Percentiles rank a stretch among this genome's conserved stretches.
Evolutionary conservation across 2,329 filamentous ascomycete species (phyloP).

Genomic region (Hypoxylon sp.): DNA sequence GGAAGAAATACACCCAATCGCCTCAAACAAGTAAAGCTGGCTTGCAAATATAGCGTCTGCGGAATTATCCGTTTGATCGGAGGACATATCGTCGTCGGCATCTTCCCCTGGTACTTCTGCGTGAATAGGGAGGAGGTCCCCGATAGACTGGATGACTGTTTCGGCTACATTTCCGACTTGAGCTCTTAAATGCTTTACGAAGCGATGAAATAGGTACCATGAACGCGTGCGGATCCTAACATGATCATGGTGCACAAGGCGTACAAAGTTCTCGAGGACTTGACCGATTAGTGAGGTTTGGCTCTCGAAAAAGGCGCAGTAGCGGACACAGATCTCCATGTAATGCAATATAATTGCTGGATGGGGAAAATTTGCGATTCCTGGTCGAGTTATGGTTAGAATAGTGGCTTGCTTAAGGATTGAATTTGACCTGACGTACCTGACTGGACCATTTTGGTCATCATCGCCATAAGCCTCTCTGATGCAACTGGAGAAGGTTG

Average conservation of each 20-base stretch:
- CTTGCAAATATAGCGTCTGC: slow-evolving; percentile 92
- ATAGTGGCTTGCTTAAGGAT: slow-evolving; percentile 20
- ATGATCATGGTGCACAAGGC: slow-evolving; percentile 88
- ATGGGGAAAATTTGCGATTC: slow-evolving; percentile 87
- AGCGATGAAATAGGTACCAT: slow-evolving; percentile 96
- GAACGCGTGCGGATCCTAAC: slow-evolving; percentile 89
- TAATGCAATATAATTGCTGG: slow-evolving; percentile 95
- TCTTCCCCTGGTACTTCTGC: slow-evolving; percentile 86
- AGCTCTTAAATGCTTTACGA: slow-evolving; percentile 87
- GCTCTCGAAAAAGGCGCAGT: slow-evolving; percentile 91
- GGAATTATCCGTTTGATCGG: slow-evolving; percentile 89
- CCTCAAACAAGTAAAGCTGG: slow-evolving; percentile 94
- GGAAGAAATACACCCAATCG: slow-evolving; percentile 92
- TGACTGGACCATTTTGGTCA: slow-evolving; percentile 94
- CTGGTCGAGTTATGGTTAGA: slow-evolving; percentile 61
- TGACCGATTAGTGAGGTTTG: slow-evolving; percentile 85
- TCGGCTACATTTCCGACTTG: slow-evolving; percentile 92
- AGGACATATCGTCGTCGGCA: slow-evolving; percentile 92
- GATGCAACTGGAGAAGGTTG: slow-evolving; percentile 84
- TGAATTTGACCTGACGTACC: slow-evolving; percentile 68
- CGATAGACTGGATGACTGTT: slow-evolving; percentile 90
- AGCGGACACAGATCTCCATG: slow-evolving; percentile 98
- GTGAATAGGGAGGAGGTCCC: slow-evolving; percentile 89
- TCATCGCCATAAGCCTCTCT: slow-evolving; percentile 89
- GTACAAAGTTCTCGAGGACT: slow-evolving; percentile 92